These are phyloP conservation scores for Yamadazyma ubonensis DNA, from an alignment of 805 yeast genomes.

Conservation along the genomic window DNA sequence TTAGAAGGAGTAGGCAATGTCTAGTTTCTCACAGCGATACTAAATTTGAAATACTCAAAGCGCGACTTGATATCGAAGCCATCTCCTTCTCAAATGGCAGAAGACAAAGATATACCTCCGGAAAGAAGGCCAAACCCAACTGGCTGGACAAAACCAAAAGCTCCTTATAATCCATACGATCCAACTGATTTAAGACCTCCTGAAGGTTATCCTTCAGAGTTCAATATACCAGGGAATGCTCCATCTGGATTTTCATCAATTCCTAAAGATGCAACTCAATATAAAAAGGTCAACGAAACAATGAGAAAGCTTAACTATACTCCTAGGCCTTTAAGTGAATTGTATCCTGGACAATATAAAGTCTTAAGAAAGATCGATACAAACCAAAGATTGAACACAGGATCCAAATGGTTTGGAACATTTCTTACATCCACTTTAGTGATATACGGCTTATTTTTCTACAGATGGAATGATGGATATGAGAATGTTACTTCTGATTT, in stretches of 20 bases:
- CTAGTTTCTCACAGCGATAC: too few species aligned
- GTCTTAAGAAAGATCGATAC: slow-evolving; percentile 60
- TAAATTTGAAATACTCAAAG: too few species aligned
- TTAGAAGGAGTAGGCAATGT: too few species aligned
- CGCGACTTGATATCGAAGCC: too few species aligned
- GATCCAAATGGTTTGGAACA: slow-evolving; percentile 58
- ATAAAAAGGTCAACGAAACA: slow-evolving; percentile 66
- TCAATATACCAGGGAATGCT: slow-evolving; percentile 59
- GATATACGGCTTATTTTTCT: slow-evolving; percentile 65
- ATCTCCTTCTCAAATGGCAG: not conserved
- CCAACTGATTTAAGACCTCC: slow-evolving; percentile 75
- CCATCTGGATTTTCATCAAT: slow-evolving; percentile 53
- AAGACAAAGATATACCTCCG: slow-evolving; percentile 19
- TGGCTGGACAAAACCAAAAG: slow-evolving; percentile 79
- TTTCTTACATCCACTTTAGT: slow-evolving; percentile 49
- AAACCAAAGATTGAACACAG: slow-evolving; percentile 53
- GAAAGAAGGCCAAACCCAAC: slow-evolving; percentile 72
- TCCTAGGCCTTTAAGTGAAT: slow-evolving; percentile 71
- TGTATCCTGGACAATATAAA: slow-evolving; percentile 78
- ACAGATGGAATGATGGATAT: slow-evolving; percentile 82
- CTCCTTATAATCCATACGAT: slow-evolving; percentile 85
- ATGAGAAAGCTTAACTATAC: slow-evolving; percentile 72
- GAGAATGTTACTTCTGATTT: slow-evolving; percentile 73
- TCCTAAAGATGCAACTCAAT: slow-evolving; percentile 69
- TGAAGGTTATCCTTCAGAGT: slow-evolving; percentile 84